A percentile compares a stretch with the other conserved stretches of the same genome.
Evolutionary conservation across 768 basidiomycete genomes (phyloP).

Genomic region (Collybia nuda): DNA sequence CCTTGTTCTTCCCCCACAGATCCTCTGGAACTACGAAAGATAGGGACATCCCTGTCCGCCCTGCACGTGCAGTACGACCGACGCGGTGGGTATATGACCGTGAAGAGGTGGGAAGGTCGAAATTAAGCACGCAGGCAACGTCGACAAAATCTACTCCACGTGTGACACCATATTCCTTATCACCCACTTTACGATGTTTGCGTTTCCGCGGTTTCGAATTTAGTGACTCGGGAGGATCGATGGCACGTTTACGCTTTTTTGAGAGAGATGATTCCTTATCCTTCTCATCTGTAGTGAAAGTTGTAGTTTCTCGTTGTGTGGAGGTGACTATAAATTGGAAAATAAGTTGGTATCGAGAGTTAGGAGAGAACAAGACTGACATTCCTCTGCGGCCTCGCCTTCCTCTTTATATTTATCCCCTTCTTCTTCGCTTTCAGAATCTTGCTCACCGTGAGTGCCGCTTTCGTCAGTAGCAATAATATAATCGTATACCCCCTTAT

Average conservation of each 20-base stretch:
- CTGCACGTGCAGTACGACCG: conserved; percentile 95
- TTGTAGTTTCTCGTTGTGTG: conserved; percentile 46
- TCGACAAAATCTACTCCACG: conserved; percentile 97
- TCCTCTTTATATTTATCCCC: conserved; percentile 37
- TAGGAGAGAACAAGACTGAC: conserved; percentile 17
- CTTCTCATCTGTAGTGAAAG: conserved; percentile 18
- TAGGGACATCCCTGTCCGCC: conserved; percentile 87
- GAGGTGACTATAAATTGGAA: conserved; percentile 41
- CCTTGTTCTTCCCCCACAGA: conserved; percentile 73
- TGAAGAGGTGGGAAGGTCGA: conserved; percentile 89
- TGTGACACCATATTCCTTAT: conserved; percentile 90
- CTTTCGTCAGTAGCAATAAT: conserved; percentile 97
- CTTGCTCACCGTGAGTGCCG: conserved; percentile 46
- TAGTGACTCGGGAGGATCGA: conserved; percentile 33
- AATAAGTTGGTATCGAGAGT: background rate
- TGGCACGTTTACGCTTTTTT: conserved; percentile 60
- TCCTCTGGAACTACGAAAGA: conserved; percentile 79
- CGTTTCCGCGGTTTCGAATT: conserved; percentile 47
- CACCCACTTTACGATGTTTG: conserved; percentile 47
- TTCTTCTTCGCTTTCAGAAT: conserved; percentile 46
- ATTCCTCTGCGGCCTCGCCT: conserved; percentile 37
- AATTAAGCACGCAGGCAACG: conserved; percentile 96
- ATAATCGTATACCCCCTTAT: conserved; percentile 97
- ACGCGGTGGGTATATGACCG: conserved; percentile 94
- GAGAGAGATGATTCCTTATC: conserved; percentile 17